phyloP scores from a whole-genome alignment of 139 green algal species.

The Coelastrella sp. region DNA sequence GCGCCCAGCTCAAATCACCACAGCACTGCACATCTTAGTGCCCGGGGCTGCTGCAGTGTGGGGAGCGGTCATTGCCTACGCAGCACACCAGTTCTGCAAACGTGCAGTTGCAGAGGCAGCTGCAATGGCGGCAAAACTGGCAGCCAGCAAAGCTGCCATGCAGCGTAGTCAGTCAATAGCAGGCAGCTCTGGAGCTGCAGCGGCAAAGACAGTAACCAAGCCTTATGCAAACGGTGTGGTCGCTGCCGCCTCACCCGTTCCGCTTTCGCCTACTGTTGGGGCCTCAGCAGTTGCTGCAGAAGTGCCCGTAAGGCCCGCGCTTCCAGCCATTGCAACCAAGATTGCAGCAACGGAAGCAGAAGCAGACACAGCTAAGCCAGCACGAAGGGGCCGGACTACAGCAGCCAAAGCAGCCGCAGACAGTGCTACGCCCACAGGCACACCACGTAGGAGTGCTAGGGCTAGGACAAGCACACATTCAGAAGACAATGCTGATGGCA shows the following conservation, averaged over 20 bases:
- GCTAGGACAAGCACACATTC: not conserved
- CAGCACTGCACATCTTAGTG: conserved; percentile 5
- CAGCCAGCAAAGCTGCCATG: not conserved
- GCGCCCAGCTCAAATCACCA: not conserved
- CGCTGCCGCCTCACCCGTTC: not conserved
- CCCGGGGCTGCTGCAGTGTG: not conserved
- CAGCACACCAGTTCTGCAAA: not conserved
- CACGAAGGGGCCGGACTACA: not conserved
- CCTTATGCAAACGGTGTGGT: not conserved
- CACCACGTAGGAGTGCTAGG: conserved; percentile 11
- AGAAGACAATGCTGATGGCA: not conserved
- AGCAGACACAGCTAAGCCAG: conserved; percentile 10
- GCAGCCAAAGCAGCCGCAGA: not conserved
- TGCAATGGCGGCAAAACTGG: not conserved
- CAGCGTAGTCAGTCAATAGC: not conserved
- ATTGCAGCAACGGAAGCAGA: conserved; percentile 13
- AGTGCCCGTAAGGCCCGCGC: too few species aligned
- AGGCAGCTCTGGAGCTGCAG: not conserved
- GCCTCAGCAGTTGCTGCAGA: not conserved
- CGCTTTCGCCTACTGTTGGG: too few species aligned
- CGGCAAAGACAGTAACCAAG: not conserved
- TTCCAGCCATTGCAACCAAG: not conserved
- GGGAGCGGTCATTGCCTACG: not conserved
- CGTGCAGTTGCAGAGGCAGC: not conserved
- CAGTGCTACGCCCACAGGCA: not conserved